phyloP scores from a whole-genome alignment of 768 basidiomycete genomes.

The Phylloporus scabripes region DNA sequence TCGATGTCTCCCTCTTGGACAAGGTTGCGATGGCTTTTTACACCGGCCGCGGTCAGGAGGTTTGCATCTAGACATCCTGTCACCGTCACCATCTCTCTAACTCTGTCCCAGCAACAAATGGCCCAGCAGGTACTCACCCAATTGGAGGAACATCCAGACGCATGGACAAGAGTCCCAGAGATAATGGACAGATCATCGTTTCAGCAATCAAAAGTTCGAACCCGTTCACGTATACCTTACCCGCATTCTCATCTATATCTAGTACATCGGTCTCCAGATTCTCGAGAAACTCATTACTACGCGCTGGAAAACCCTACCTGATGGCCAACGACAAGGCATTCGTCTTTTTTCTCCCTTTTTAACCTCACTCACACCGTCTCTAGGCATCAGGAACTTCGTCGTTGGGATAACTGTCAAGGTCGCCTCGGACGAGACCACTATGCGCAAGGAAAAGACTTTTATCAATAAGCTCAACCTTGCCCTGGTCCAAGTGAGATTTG shows the following conservation, averaged over 20 bases:
- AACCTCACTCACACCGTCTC: conserved; percentile 10
- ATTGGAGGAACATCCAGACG: conserved; percentile 92
- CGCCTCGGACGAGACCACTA: conserved; percentile 81
- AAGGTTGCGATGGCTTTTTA: conserved; percentile 92
- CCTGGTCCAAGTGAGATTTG: conserved; percentile 72
- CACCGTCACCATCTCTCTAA: conserved; percentile 1
- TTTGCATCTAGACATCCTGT: conserved; percentile 32
- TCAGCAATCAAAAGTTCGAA: conserved; percentile 75
- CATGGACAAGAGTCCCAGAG: conserved; percentile 95
- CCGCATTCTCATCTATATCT: conserved; percentile 14
- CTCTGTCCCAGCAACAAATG: conserved; percentile 71
- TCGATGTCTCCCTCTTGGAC: conserved; percentile 91
- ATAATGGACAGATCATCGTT: conserved; percentile 82
- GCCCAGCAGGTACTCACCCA: conserved; percentile 94
- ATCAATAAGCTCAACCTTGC: conserved; percentile 96
- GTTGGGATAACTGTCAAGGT: conserved; percentile 90
- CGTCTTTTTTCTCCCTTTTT: neutral
- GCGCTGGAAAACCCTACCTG: conserved; percentile 93
- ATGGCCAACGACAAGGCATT: conserved; percentile 85
- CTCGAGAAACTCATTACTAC: conserved; percentile 93
- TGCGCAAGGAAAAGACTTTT: conserved; percentile 91
- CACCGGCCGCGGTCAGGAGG: conserved; percentile 79
- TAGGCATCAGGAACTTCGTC: conserved; percentile 95
- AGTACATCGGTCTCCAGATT: conserved; percentile 98
- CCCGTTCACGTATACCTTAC: neutral